Conservation (phyloP, 108 stramenopile genomes). For the Skeletonema costatum region DNA sequence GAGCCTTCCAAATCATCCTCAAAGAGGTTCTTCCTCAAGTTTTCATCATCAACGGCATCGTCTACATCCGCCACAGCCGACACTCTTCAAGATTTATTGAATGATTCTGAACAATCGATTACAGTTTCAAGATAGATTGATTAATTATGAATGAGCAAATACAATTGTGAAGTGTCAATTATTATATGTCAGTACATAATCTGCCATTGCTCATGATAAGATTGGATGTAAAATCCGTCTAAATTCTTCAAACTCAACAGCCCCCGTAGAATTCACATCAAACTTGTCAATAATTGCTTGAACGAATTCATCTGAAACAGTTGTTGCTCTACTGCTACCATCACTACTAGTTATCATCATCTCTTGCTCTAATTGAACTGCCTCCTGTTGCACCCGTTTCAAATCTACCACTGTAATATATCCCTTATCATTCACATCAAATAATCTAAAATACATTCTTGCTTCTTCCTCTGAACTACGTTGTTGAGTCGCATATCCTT, state of each 20-base stretch:
- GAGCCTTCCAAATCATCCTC: too few relatives aligned
- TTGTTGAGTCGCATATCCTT: slow-evolving; percentile 5
- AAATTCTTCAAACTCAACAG: slow-evolving; percentile 32
- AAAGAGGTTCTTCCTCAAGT: too few relatives aligned
- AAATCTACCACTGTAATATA: slow-evolving; percentile 34
- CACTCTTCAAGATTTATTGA: too few relatives aligned
- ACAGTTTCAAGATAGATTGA: background rate
- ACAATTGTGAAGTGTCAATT: too few relatives aligned
- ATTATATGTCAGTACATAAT: background rate
- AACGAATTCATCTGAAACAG: slow-evolving; percentile 16
- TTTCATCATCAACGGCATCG: too few relatives aligned
- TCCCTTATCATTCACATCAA: slow-evolving; percentile 32
- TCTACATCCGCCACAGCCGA: too few relatives aligned
- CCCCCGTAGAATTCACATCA: slow-evolving; percentile 27
- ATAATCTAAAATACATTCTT: slow-evolving; percentile 24
- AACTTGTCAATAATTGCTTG: slow-evolving; percentile 34
- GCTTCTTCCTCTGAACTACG: slow-evolving; percentile 34
- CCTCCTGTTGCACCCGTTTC: slow-evolving; percentile 18
- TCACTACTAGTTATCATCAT: background rate
- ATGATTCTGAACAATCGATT: too few relatives aligned
- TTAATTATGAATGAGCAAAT: background rate
- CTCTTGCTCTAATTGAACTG: background rate
- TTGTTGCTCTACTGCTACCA: background rate
- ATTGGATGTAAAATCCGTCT: slow-evolving; percentile 11
- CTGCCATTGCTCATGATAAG: background rate